Evolutionary conservation across 106 monocot species (phyloP), one percentile per base, ranked within the genome.

Genomic region (Phalaenopsis aphrodite): DNA sequence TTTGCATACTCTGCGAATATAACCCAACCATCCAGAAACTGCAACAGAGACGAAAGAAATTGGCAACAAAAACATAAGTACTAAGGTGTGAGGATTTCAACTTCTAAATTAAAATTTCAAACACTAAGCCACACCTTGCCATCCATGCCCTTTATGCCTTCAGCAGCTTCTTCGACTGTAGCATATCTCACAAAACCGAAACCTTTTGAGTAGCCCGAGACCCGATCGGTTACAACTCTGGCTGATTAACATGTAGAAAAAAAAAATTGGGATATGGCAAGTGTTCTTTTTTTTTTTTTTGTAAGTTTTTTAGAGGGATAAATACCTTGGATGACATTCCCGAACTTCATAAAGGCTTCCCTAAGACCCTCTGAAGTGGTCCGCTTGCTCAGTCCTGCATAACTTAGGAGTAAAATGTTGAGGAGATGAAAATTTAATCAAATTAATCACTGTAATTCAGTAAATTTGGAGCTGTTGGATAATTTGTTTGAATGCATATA

Each of bases 1-100:
- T 82, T 88, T 5, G 98, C 94, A 79, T 89, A 98, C 56, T 98
- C 98, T 0, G 92, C 98, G 80, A 98, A 98, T 41, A 98, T 98
- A 58, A 98, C 98, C 98, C 98, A 98, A 45, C 98, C 98, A 86
- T 98, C 98, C 6, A 98, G 82, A 75, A 56, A 84, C 84, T 84
- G 84, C 79, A 39, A 72, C 43, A 69, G 23, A 36, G 30, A 30
- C 30, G 30, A 30, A 68, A 61, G 5, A 69, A 19, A 69, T 14
- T 7, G 11, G 69, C 74, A 74, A n/a, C 43, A 45, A 8, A 39
- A 69, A 69, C 39, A 38, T 30, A 68, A 37, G 37, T 12, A 36
- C 7, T 38, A 37, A 68, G 37, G 39, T 39, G 14, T 37, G 69
- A 69, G 15, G 38, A 69, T 15, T 41, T 38, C 37, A 39, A 39